Evolutionary conservation across 2,329 filamentous ascomycete species (phyloP).

Genomic region (Parastagonospora nodorum): DNA sequence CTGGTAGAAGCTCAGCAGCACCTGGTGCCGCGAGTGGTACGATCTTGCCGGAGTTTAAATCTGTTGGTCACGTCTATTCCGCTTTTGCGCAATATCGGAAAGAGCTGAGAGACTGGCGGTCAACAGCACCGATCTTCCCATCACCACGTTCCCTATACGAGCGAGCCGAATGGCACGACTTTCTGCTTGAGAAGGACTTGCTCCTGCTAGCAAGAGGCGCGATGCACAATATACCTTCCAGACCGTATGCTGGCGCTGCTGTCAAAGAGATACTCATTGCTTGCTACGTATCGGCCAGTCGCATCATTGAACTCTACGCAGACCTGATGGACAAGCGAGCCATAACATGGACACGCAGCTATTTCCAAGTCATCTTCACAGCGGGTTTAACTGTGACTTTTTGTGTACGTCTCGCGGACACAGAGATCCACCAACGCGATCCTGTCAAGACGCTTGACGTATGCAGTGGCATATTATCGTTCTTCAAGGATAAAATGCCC

Average conservation of each 20-base stretch:
- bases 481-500: slow-evolving; percentile 31
- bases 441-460: slow-evolving; percentile 8
- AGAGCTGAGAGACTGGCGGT: slow-evolving; percentile 47
- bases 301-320: slow-evolving; percentile 49
- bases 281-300: slow-evolving; percentile 44
- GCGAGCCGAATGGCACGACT: slow-evolving; percentile 52
- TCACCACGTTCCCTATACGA: slow-evolving; percentile 50
- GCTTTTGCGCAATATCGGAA: slow-evolving; percentile 27
- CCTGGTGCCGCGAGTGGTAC: not conserved
- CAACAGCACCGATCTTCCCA: slow-evolving; percentile 37
- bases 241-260: not conserved
- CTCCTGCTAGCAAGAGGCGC: slow-evolving; percentile 50
- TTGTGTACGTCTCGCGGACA: slow-evolving; percentile 32
- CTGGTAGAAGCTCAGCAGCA: not conserved
- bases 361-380: slow-evolving; percentile 56
- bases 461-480: slow-evolving; percentile 27
- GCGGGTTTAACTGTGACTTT: slow-evolving; percentile 44
- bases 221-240: slow-evolving; percentile 43
- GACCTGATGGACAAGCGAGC: slow-evolving; percentile 40
- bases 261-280: slow-evolving; percentile 14
- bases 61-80: slow-evolving; percentile 15
- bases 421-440: slow-evolving; percentile 12
- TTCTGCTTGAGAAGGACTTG: slow-evolving; percentile 49
- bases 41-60: not conserved
- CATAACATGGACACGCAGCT: slow-evolving; percentile 54